phyloP scores from a whole-genome alignment of 169 alveolate genomes.

The Neospora caninum region DNA sequence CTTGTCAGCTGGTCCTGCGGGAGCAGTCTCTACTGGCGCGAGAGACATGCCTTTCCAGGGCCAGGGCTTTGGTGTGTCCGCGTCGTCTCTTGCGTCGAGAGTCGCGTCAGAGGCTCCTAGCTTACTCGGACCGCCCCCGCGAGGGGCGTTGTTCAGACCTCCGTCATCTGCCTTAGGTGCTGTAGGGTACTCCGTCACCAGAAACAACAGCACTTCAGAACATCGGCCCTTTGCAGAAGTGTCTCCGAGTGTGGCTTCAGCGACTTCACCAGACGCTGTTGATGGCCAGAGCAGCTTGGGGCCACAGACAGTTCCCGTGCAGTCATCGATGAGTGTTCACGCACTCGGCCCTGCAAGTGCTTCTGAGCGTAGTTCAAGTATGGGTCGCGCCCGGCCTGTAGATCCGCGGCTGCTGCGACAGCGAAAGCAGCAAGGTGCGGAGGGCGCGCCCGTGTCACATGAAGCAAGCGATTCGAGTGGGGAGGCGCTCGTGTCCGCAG shows the following conservation, averaged over 20 bases:
- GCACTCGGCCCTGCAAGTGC: not conserved
- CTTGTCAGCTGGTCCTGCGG: not conserved
- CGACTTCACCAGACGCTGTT: not conserved
- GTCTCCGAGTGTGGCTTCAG: not conserved
- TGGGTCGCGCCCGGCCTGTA: conserved; percentile 3
- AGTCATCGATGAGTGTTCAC: not conserved
- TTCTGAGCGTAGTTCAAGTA: not conserved
- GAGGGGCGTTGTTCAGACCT: not conserved
- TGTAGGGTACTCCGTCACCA: not conserved
- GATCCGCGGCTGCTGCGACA: not conserved
- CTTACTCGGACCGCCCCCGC: not conserved
- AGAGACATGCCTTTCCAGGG: too few species aligned
- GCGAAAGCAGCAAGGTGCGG: not conserved
- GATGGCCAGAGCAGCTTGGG: not conserved
- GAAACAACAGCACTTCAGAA: not conserved
- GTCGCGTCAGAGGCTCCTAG: conserved; percentile 11
- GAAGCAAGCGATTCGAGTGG: not conserved
- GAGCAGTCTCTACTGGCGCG: not conserved
- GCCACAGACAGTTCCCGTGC: not conserved
- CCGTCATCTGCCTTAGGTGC: not conserved
- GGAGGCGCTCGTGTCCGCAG: not conserved
- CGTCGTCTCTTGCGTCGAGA: not conserved
- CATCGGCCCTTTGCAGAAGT: not conserved
- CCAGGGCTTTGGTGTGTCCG: not conserved
- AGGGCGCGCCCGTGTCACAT: not conserved